These are phyloP conservation scores for Monosporascus ibericus DNA, from an alignment of 2,329 filamentous ascomycete species.

Conservation along the genomic window DNA sequence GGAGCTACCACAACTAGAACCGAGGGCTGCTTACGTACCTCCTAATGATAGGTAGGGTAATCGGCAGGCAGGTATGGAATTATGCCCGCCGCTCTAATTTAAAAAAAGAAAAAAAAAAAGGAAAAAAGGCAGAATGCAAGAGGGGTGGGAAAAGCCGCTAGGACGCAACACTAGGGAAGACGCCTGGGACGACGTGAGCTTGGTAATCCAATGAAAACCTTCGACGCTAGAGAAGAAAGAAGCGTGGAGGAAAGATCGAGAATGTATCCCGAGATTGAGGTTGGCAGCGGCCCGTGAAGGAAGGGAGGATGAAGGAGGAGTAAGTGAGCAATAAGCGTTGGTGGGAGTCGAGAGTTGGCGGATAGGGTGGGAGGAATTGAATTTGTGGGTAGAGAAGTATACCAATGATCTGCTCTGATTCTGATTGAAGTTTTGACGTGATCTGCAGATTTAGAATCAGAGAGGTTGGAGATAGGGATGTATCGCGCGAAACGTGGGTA, in stretches of 20 bases:
- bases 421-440: background rate
- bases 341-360: background rate
- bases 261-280: background rate
- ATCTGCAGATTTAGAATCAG: background rate
- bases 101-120: no score
- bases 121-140: background rate
- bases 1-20: no score
- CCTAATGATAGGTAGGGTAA: background rate
- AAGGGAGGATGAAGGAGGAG: background rate
- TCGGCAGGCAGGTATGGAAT: background rate
- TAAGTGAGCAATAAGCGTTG: background rate
- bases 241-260: background rate
- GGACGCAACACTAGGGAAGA: background rate
- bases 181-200: background rate
- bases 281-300: background rate
- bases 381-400: background rate
- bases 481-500: background rate
- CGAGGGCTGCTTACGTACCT: background rate
- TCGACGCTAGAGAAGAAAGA: background rate
- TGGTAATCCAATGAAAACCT: background rate
- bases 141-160: background rate
- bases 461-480: background rate
- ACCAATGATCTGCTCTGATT: background rate
- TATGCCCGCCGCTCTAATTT: background rate
- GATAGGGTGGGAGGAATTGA: background rate